Conservation (phyloP, 129 eudicot genomes). For the Artemisia annua region DNA sequence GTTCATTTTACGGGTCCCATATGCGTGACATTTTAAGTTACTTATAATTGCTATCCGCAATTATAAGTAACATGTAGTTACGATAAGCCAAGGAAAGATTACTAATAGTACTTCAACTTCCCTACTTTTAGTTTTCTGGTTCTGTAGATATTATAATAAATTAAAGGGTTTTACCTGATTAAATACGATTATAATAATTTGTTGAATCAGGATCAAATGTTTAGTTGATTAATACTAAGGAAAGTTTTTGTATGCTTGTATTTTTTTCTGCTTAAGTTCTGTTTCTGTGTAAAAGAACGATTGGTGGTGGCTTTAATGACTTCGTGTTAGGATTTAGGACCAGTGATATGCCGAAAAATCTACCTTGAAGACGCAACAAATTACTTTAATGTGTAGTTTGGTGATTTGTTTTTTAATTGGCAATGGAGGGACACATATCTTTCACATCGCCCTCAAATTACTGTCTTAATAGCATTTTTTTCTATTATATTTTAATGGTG, state of each 20-base stretch:
- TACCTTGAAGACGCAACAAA: too few relatives aligned
- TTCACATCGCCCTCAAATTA: neutral
- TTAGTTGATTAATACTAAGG: too few relatives aligned
- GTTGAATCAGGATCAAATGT: too few relatives aligned
- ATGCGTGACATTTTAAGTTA: too few relatives aligned
- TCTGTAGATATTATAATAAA: too few relatives aligned
- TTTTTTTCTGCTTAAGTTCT: neutral
- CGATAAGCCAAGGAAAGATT: constrained; percentile 71
- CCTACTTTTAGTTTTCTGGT: constrained; percentile 9
- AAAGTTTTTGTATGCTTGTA: too few relatives aligned
- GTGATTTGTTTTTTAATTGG: constrained; percentile 1
- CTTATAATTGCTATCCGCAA: too few relatives aligned
- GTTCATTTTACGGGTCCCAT: too few relatives aligned
- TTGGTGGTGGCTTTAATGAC: neutral
- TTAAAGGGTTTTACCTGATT: too few relatives aligned
- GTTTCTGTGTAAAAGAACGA: neutral
- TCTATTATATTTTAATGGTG: neutral
- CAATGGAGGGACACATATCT: constrained; percentile 12
- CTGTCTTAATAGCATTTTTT: neutral
- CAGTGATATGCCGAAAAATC: constrained; percentile 1
- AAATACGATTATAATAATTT: too few relatives aligned
- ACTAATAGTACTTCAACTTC: neutral
- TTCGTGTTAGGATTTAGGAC: neutral
- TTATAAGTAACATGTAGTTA: too few relatives aligned
- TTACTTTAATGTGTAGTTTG: neutral